Percentiles rank a stretch among this genome's conserved stretches.
Evolutionary conservation across 1,284 basidiomycete genomes (phyloP).

Genomic region (Ustilago xerochloae): DNA sequence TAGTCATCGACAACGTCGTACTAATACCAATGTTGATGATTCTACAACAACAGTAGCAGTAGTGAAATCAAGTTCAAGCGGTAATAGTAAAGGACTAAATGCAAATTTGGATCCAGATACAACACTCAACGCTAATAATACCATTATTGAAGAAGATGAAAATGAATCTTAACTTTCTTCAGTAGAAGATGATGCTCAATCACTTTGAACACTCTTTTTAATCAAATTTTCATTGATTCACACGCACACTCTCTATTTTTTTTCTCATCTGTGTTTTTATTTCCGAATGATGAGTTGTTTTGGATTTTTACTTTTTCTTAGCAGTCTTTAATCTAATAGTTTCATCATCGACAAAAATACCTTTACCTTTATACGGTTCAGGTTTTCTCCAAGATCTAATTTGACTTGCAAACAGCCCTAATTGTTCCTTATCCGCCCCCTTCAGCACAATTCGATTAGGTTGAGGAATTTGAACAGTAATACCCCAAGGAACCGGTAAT

Average conservation of each 20-base stretch:
- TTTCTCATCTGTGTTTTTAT: no score
- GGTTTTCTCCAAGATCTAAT: slow-evolving; percentile 86
- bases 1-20: slow-evolving; percentile 30
- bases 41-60: not conserved
- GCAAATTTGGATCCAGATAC: slow-evolving; percentile 19
- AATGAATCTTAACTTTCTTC: not conserved
- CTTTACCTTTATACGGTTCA: slow-evolving; percentile 90
- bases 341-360: slow-evolving; percentile 90
- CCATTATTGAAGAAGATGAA: slow-evolving; percentile 22
- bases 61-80: not conserved
- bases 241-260: no score
- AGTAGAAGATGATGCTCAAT: not conserved
- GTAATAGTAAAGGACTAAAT: not conserved
- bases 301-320: slow-evolving; percentile 96
- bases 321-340: slow-evolving; percentile 88
- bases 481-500: slow-evolving; percentile 77
- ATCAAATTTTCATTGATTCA: not conserved
- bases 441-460: slow-evolving; percentile 72
- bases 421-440: slow-evolving; percentile 73
- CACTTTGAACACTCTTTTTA: not conserved
- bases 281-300: no score
- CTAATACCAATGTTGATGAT: not conserved
- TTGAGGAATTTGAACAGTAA: slow-evolving; percentile 65
- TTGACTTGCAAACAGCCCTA: slow-evolving; percentile 88
- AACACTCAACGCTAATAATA: slow-evolving; percentile 3